Evolutionary conservation across 352 stramenopile species (phyloP), one percentile per base, ranked within the genome.

Genomic region (Phytopythium sindhum): DNA sequence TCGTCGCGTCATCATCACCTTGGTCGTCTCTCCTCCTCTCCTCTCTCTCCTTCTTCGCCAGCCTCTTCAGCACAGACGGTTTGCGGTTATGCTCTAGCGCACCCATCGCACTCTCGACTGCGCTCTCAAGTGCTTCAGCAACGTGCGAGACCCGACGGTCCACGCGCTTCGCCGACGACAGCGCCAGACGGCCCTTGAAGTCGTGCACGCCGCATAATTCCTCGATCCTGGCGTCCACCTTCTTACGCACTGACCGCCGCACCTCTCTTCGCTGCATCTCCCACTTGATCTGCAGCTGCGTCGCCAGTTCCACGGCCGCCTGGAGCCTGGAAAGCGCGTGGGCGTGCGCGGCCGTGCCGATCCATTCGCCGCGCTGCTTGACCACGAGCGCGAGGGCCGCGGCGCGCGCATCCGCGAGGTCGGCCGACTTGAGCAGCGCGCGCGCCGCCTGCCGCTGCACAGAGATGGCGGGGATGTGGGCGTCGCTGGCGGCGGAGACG

Each of bases 381-480:
- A 10, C 35, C n/a, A 21, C 37, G 11, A 45, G 55, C 55, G n/a
- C 23, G n/a, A 39, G 23, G 24, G 24, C n/a, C 23, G 24, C 37
- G 21, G 35, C 55, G 39, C 17, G 24, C 9, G 37, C 37, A 7
- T 61, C 55, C 21, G 12, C 28, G 1, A 26, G 5, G 37, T 51
- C 41, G 11, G 55, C 55, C 7, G 55, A 47, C 23, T 31, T 2
- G 23, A 51, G 12, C 12, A 61, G 33, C 23, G 8, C 21, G 24
- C 55, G 55, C 23, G 55, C 55, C 26, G 55, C 55, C 55, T 50
- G n/a, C 21, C 55, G 55, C 39, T 61, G 55, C n/a, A 59, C 31
- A 2, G 53, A 48, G 8, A 44, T 21, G 1, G 53, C 33, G 0
- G 28, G 53, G 21, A 44, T 33, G 47, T 33, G 24, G 24, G 47